These are phyloP conservation scores for Xylaria acuta DNA, from an alignment of 495 filamentous ascomycete genomes.

Conservation along the genomic window DNA sequence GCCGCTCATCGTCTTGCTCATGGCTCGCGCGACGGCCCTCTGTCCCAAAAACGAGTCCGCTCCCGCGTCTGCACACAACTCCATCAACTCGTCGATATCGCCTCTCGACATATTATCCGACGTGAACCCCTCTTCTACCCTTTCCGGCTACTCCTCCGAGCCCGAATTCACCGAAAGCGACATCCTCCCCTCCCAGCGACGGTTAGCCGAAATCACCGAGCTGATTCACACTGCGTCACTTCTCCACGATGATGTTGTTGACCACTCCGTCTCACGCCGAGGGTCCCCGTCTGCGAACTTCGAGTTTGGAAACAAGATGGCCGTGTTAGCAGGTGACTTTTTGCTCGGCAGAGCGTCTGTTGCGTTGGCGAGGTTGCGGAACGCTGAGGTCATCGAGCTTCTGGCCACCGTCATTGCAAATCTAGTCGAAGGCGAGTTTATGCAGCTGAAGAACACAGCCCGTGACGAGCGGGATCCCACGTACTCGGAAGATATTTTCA, in stretches of 20 bases:
- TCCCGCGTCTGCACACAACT: slow-evolving; percentile 42
- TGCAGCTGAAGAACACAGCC: slow-evolving; percentile 97
- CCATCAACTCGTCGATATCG: slow-evolving; percentile 80
- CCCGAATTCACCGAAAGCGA: slow-evolving; percentile 66
- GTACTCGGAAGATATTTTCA: slow-evolving; percentile 84
- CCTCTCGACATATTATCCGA: slow-evolving; percentile 77
- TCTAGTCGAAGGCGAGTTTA: slow-evolving; percentile 97
- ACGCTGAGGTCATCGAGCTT: slow-evolving; percentile 93
- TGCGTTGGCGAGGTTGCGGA: slow-evolving; percentile 84
- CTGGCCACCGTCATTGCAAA: slow-evolving; percentile 97
- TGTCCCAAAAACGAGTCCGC: slow-evolving; percentile 67
- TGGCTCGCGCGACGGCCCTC: slow-evolving; percentile 88
- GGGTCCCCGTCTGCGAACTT: slow-evolving; percentile 87
- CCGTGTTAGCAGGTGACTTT: slow-evolving; percentile 94
- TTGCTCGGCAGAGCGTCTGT: slow-evolving; percentile 92
- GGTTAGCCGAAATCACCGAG: slow-evolving; percentile 95
- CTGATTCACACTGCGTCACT: slow-evolving; percentile 96
- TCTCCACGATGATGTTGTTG: slow-evolving; percentile 97
- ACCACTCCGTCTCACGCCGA: slow-evolving; percentile 83
- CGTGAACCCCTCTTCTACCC: slow-evolving; percentile 71
- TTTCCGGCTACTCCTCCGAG: slow-evolving; percentile 55
- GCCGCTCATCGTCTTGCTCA: slow-evolving; percentile 90
- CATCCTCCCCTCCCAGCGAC: slow-evolving; percentile 89
- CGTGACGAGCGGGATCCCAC: slow-evolving; percentile 79
- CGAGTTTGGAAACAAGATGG: slow-evolving; percentile 98